These are phyloP conservation scores for Massarina eburnea DNA, from an alignment of 2,329 filamentous ascomycete genomes.

Conservation along the genomic window DNA sequence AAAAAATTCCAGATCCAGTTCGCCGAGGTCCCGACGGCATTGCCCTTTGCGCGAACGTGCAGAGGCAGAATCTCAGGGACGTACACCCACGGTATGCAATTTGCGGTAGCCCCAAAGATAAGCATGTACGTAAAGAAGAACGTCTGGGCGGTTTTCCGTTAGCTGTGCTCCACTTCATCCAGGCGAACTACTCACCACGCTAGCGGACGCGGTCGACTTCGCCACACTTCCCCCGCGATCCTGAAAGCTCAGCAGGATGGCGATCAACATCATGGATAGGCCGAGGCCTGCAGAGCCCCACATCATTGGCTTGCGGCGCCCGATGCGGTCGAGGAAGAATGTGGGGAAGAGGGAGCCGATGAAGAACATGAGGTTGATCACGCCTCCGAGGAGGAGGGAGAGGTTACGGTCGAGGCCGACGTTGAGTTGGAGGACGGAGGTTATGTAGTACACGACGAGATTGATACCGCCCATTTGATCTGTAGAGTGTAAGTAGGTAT, in stretches of 20 bases:
- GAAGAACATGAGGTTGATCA: slow-evolving; percentile 37
- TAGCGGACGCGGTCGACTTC: slow-evolving; percentile 48
- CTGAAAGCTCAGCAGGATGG: slow-evolving; percentile 49
- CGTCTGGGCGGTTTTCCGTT: slow-evolving; percentile 12
- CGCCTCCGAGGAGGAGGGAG: slow-evolving; percentile 51
- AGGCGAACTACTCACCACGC: slow-evolving; percentile 32
- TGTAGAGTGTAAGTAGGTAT: slow-evolving; percentile 1
- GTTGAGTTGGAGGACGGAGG: slow-evolving; percentile 49
- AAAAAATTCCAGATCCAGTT: slow-evolving; percentile 57
- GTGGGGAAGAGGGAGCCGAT: slow-evolving; percentile 40
- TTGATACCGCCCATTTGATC: slow-evolving; percentile 44
- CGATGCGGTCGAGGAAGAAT: slow-evolving; percentile 41
- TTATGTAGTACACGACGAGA: slow-evolving; percentile 48
- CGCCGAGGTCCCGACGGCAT: slow-evolving; percentile 51
- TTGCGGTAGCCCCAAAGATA: slow-evolving; percentile 26
- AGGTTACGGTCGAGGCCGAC: slow-evolving; percentile 50
- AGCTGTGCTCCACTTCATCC: background rate
- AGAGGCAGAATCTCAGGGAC: slow-evolving; percentile 55
- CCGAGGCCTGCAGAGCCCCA: slow-evolving; percentile 36
- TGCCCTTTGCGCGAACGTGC: slow-evolving; percentile 53
- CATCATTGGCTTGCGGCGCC: slow-evolving; percentile 35
- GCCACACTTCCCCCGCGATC: slow-evolving; percentile 30
- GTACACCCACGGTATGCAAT: slow-evolving; percentile 52
- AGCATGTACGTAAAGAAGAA: slow-evolving; percentile 46
- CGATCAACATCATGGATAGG: slow-evolving; percentile 33